These are phyloP conservation scores for Lepidium africanum DNA, from an alignment of 345 rosid species.

Conservation along the genomic window DNA sequence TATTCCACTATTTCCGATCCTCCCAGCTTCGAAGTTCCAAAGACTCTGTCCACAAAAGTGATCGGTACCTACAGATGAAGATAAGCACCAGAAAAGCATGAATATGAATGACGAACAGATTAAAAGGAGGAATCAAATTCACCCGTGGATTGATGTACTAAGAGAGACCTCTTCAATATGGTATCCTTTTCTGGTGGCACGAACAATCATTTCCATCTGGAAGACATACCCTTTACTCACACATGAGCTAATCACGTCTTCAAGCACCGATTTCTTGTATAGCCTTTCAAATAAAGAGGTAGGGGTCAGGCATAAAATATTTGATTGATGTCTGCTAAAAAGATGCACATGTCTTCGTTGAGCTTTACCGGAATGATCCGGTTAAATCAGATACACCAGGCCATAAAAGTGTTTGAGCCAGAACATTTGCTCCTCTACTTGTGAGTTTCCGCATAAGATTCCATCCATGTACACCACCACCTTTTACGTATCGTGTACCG, in stretches of 20 bases:
- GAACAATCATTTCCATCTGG: slow-evolving; percentile 99
- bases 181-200: slow-evolving; percentile 84
- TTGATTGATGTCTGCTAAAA: background rate
- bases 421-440: slow-evolving; percentile 96
- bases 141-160: background rate
- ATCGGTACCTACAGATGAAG: slow-evolving; percentile 75
- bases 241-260: slow-evolving; percentile 69
- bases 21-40: slow-evolving; percentile 94
- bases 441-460: slow-evolving; percentile 95
- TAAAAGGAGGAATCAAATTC: background rate
- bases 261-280: slow-evolving; percentile 74
- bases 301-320: slow-evolving; percentile 9
- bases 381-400: slow-evolving; percentile 97
- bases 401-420: slow-evolving; percentile 93
- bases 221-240: slow-evolving; percentile 96
- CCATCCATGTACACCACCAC: slow-evolving; percentile 97
- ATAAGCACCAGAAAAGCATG: background rate
- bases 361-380: slow-evolving; percentile 76
- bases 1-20: slow-evolving; percentile 97
- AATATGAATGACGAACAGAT: background rate
- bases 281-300: slow-evolving; percentile 40
- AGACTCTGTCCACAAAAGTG: slow-evolving; percentile 86
- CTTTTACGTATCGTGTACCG: slow-evolving; percentile 83
- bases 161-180: slow-evolving; percentile 70
- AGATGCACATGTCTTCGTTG: background rate